phyloP scores from a whole-genome alignment of 805 yeast species.

The Kodamaea sagamina region DNA sequence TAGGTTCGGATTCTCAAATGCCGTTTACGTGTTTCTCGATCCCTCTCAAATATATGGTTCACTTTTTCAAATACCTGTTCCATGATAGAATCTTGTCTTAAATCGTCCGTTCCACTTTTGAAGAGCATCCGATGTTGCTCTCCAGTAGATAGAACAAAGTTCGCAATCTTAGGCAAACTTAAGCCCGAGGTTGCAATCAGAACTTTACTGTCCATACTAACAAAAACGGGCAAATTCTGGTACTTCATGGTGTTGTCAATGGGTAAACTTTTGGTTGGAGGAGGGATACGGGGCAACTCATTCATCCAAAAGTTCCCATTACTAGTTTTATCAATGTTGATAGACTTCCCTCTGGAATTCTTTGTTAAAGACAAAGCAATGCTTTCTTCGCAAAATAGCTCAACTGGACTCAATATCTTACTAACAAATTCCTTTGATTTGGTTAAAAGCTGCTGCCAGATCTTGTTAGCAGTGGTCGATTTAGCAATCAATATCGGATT shows the following conservation, averaged over 20 bases:
- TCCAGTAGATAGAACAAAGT: constrained; percentile 60
- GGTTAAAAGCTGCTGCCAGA: constrained; percentile 45
- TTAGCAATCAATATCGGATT: constrained; percentile 46
- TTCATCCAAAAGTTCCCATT: constrained; percentile 47
- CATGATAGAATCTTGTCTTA: constrained; percentile 96
- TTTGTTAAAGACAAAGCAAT: constrained; percentile 53
- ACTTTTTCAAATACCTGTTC: constrained; percentile 93
- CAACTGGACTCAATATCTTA: constrained; percentile 45
- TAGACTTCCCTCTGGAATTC: constrained; percentile 31
- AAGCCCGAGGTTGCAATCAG: constrained; percentile 78
- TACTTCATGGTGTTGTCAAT: constrained; percentile 50
- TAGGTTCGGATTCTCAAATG: constrained; percentile 73
- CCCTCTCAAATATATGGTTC: constrained; percentile 58
- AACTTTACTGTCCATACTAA: constrained; percentile 46
- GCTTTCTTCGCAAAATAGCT: constrained; percentile 51
- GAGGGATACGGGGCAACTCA: constrained; percentile 56
- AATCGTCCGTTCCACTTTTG: constrained; percentile 88
- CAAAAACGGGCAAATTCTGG: constrained; percentile 47
- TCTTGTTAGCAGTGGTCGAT: constrained; percentile 48
- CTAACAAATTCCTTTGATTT: constrained; percentile 25
- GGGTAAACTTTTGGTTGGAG: constrained; percentile 59
- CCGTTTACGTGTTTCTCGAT: constrained; percentile 59
- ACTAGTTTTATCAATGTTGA: constrained; percentile 31
- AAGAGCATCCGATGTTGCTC: constrained; percentile 56
- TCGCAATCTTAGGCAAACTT: constrained; percentile 81